Evolutionary conservation across 345 rosid species (phyloP).

Genomic region (Brassica juncea): DNA sequence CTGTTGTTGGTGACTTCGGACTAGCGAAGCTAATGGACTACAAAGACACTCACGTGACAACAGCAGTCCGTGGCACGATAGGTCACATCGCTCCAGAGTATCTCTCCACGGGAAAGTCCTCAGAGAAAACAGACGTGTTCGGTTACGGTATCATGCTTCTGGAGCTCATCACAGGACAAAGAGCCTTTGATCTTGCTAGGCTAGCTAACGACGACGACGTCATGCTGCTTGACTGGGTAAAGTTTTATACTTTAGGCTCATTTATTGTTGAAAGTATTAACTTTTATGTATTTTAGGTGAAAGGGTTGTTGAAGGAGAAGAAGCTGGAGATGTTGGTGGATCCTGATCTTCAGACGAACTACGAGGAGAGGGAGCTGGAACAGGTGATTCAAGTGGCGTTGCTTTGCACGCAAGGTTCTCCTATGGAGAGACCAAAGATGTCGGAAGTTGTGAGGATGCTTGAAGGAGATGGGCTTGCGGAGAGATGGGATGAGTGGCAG

Average conservation of each 20-base stretch:
- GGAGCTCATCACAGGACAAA: constrained; percentile 92
- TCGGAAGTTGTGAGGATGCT: constrained; percentile 95
- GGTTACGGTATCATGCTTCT: constrained; percentile 98
- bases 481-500: constrained; percentile 98
- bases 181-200: constrained; percentile 97
- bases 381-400: constrained; percentile 92
- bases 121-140: constrained; percentile 96
- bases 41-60: constrained; percentile 97
- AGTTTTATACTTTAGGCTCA: not conserved
- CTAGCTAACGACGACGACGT: constrained; percentile 96
- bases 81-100: constrained; percentile 98
- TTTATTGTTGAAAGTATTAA: not conserved
- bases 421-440: constrained; percentile 97
- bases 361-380: constrained; percentile 77
- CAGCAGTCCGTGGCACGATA: constrained; percentile 95
- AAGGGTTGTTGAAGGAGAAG: constrained; percentile 93
- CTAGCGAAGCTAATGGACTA: constrained; percentile 97
- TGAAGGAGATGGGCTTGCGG: constrained; percentile 89
- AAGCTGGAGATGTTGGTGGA: constrained; percentile 92
- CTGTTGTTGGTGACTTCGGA: constrained; percentile 98
- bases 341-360: constrained; percentile 80
- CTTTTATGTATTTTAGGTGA: constrained; percentile 71
- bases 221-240: constrained; percentile 89
- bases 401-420: constrained; percentile 92
- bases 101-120: constrained; percentile 93